Evolutionary conservation across 352 stramenopile genomes (phyloP).

Genomic region (Pythium chondricola): DNA sequence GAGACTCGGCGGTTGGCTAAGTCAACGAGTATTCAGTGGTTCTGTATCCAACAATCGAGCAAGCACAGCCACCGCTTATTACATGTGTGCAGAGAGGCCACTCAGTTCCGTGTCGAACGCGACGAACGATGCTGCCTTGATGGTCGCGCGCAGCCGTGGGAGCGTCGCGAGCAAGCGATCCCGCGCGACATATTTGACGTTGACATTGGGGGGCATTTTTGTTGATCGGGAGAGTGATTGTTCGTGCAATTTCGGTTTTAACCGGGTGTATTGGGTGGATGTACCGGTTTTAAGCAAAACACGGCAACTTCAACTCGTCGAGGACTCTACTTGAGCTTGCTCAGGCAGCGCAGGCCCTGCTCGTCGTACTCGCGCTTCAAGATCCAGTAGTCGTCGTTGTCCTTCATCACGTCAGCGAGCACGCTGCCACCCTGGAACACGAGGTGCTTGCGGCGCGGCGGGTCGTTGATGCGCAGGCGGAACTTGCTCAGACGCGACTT

Average conservation of each 20-base stretch:
- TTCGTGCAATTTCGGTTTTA: slow-evolving; percentile 8
- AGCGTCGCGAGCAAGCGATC: slow-evolving; percentile 5
- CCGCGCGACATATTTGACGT: slow-evolving; percentile 13
- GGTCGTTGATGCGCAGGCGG: slow-evolving; percentile 93
- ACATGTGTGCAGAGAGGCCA: slow-evolving; percentile 62
- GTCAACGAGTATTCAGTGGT: neutral
- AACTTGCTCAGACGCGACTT: slow-evolving; percentile 90
- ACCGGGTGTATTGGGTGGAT: too few species aligned
- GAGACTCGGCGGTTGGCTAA: slow-evolving; percentile 42
- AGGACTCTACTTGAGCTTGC: slow-evolving; percentile 54
- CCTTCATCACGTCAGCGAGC: slow-evolving; percentile 92
- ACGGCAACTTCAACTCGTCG: slow-evolving; percentile 1
- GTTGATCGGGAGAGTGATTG: neutral
- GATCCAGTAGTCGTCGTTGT: slow-evolving; percentile 93
- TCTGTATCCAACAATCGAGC: slow-evolving; percentile 1
- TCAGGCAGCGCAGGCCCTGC: slow-evolving; percentile 80
- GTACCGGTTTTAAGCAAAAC: too few species aligned
- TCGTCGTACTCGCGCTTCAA: slow-evolving; percentile 94
- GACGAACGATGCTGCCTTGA: slow-evolving; percentile 44
- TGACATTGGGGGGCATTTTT: slow-evolving; percentile 1
- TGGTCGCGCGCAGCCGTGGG: neutral
- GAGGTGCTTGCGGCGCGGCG: slow-evolving; percentile 93
- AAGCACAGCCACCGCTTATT: slow-evolving; percentile 12
- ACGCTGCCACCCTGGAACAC: slow-evolving; percentile 93
- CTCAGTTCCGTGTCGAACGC: slow-evolving; percentile 76